phyloP scores from a whole-genome alignment of 106 monocot genomes.

The Acorus gramineus region DNA sequence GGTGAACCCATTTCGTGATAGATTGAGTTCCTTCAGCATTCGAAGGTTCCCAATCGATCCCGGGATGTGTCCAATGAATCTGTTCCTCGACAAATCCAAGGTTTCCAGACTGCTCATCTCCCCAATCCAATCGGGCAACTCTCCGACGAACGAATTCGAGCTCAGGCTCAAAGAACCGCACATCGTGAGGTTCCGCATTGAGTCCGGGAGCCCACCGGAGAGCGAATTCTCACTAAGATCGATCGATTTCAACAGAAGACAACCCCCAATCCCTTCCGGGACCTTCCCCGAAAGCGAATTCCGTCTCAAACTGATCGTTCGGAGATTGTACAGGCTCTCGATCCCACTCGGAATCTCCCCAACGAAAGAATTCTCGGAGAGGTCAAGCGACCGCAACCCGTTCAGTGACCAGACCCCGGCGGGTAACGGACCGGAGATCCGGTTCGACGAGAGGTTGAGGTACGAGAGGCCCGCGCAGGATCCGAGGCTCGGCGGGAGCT shows the following conservation, averaged over 20 bases:
- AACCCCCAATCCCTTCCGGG: constrained; percentile 38
- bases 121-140: constrained; percentile 46
- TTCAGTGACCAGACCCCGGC: constrained; percentile 42
- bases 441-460: constrained; percentile 61
- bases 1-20: constrained; percentile 49
- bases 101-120: constrained; percentile 28
- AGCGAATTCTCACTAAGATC: constrained; percentile 52
- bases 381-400: constrained; percentile 49
- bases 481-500: constrained; percentile 35
- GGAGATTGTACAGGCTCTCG: constrained; percentile 27
- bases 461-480: constrained; percentile 40
- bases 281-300: constrained; percentile 51
- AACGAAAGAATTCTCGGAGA: constrained; percentile 48
- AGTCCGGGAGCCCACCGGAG: constrained; percentile 42
- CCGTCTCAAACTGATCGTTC: constrained; percentile 31
- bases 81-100: constrained; percentile 49
- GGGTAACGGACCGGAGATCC: constrained; percentile 50
- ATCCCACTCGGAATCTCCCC: constrained; percentile 53
- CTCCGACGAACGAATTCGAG: constrained; percentile 46
- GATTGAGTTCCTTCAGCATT: constrained; percentile 34
- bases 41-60: constrained; percentile 47
- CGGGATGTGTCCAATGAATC: constrained; percentile 47
- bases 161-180: constrained; percentile 31
- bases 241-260: constrained; percentile 34
- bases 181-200: constrained; percentile 43